Conservation (phyloP, 208 protist species). For the Leishmania major region DNA sequence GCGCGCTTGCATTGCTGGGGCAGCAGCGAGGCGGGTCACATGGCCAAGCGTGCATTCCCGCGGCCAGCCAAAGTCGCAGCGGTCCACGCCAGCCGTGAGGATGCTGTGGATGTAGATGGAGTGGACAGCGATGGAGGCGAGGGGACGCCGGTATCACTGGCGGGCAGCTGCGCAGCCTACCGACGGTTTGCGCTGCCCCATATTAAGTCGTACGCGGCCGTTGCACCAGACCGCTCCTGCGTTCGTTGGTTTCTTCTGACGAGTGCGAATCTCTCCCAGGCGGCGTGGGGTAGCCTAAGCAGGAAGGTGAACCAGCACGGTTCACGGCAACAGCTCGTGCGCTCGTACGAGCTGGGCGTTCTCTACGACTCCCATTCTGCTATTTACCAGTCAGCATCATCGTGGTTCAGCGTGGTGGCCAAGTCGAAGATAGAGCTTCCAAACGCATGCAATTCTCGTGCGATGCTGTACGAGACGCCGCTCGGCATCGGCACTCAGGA, state of each 20-base stretch:
- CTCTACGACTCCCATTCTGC: conserved; percentile 58
- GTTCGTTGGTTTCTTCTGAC: conserved; percentile 82
- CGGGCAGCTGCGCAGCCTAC: not conserved
- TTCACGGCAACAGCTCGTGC: conserved; percentile 35
- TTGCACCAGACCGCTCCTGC: conserved; percentile 25
- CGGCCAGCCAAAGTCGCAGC: not conserved
- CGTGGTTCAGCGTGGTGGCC: conserved; percentile 43
- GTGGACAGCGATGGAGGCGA: conserved; percentile 2
- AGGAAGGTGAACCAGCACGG: conserved; percentile 18
- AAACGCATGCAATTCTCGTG: conserved; percentile 14
- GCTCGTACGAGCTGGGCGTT: conserved; percentile 90
- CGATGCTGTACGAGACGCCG: conserved; percentile 28
- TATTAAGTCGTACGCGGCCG: conserved; percentile 83
- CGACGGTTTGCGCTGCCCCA: conserved; percentile 62
- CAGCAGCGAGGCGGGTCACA: not conserved
- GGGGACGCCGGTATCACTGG: not conserved
- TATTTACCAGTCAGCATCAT: not conserved
- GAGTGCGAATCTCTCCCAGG: conserved; percentile 85
- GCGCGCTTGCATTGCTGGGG: conserved; percentile 73
- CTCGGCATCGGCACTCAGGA: not conserved
- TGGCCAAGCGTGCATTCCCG: too few species aligned
- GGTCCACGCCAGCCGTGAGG: conserved; percentile 3
- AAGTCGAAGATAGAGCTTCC: conserved; percentile 36
- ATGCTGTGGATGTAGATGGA: conserved; percentile 20
- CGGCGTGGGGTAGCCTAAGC: conserved; percentile 71